Evolutionary conservation across 192 early-diverging fungal genomes (phyloP).

Genomic region (Coemansia sp.): DNA sequence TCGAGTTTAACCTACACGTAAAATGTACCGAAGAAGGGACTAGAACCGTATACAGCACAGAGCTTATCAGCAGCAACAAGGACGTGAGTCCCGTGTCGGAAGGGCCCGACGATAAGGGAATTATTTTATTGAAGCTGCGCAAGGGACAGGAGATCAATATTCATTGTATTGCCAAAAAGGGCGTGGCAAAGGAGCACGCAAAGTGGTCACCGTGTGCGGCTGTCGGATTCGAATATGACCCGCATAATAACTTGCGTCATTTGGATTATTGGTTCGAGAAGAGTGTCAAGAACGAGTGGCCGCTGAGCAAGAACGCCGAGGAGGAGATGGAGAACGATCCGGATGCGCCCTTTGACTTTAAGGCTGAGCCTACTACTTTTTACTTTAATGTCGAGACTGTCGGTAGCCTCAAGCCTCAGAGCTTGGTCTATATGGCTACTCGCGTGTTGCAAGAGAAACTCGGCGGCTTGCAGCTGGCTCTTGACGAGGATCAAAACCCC

Average conservation of each 20-base stretch:
- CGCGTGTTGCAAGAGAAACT: conserved; percentile 75
- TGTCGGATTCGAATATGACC: conserved; percentile 95
- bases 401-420: conserved; percentile 73
- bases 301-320: conserved; percentile 64
- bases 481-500: conserved; percentile 55
- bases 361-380: conserved; percentile 75
- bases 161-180: conserved; percentile 94
- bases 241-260: conserved; percentile 90
- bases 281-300: conserved; percentile 83
- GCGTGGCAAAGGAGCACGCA: conserved; percentile 95
- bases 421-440: conserved; percentile 68
- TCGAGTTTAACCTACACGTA: conserved; percentile 83
- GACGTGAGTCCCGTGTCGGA: conserved; percentile 68
- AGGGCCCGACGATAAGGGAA: conserved; percentile 68
- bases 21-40: conserved; percentile 80
- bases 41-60: conserved; percentile 77
- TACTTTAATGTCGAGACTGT: conserved; percentile 82
- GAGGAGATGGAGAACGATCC: conserved; percentile 58
- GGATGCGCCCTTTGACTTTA: conserved; percentile 71
- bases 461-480: conserved; percentile 65
- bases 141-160: conserved; percentile 92
- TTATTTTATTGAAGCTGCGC: conserved; percentile 85
- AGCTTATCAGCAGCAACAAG: conserved; percentile 76
- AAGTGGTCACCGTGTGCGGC: conserved; percentile 94
- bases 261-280: conserved; percentile 94